Evolutionary conservation across 2,329 filamentous ascomycete species (phyloP), one percentile per base, ranked within the genome.

Genomic region (Hypoxylon sp.): DNA sequence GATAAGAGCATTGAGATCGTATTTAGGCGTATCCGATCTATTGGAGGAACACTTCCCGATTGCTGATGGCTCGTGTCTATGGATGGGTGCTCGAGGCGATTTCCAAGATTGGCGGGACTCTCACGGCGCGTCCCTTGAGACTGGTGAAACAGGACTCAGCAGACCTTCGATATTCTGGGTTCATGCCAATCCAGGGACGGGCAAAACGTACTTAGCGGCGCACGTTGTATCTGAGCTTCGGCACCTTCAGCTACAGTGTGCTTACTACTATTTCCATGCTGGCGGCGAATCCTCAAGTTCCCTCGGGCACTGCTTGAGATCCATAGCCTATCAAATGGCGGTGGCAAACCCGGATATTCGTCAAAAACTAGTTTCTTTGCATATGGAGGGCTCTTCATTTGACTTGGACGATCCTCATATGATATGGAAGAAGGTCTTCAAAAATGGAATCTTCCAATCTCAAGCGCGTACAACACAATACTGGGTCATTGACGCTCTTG

Each of bases 31-130:
- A 27, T 39, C 55, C 5, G 31, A 74, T 29, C 50, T 66, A 7
- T 73, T 72, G 31, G 74, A 75, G 5, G 74, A 78, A 52, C 70
- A 78, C 29, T 70, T 78, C 24, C 57, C 70, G 13, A 54, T 59
- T 15, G 58, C 74, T n/a, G 72, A 76, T 11, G 76, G 77, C 6
- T 76, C 78, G 0, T 78, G 75, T 37, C 68, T 75, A 32, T 80
- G 78, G 78, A 65, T 78, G 35, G 57, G 74, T n/a, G 55, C 68
- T 3, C 72, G 75, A n/a, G 60, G 72, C 7, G 72, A 68, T 19
- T 77, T 79, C 50, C 70, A 70, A 24, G 48, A 69, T 5, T 77
- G 75, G 77, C 65, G 69, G 32, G 70, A 76, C 19, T 5, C 55
- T 3, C 31, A n/a, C 11, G 37, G 17, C 5, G 52, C 19, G 7